A percentile compares a stretch with the other conserved stretches of the same genome.
Evolutionary conservation across 2,329 filamentous ascomycete species (phyloP).

Genomic region (Seiridium cupressi): DNA sequence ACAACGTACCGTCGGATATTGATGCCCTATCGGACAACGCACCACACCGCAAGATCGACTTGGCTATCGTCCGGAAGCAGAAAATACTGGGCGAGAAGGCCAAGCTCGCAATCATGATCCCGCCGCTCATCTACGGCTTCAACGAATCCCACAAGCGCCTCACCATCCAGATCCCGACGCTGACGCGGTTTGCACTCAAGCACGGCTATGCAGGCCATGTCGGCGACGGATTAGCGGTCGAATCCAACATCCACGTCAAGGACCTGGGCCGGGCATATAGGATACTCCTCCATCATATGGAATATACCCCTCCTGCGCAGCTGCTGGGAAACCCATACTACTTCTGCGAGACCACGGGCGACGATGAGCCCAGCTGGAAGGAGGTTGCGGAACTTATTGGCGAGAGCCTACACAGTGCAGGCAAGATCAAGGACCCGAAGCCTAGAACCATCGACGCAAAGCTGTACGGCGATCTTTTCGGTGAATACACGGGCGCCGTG

Average conservation of each 20-base stretch:
- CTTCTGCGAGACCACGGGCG: slow-evolving; percentile 41
- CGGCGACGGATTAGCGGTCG: slow-evolving; percentile 38
- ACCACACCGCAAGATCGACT: slow-evolving; percentile 43
- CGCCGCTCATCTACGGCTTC: slow-evolving; percentile 45
- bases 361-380: slow-evolving; percentile 40
- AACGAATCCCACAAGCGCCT: slow-evolving; percentile 39
- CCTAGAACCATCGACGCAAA: slow-evolving; percentile 32
- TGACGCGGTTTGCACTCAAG: slow-evolving; percentile 45
- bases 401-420: slow-evolving; percentile 30
- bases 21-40: slow-evolving; percentile 39
- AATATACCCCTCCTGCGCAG: slow-evolving; percentile 26
- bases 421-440: slow-evolving; percentile 32
- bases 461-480: slow-evolving; percentile 39
- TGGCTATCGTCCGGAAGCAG: slow-evolving; percentile 36
- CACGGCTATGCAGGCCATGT: slow-evolving; percentile 43
- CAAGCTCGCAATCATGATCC: slow-evolving; percentile 46
- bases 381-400: slow-evolving; percentile 37
- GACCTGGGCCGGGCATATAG: slow-evolving; percentile 46
- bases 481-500: slow-evolving; percentile 29
- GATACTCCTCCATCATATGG: slow-evolving; percentile 42
- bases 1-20: slow-evolving; percentile 36
- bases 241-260: slow-evolving; percentile 42
- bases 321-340: slow-evolving; percentile 44
- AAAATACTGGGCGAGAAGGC: slow-evolving; percentile 35
- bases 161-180: slow-evolving; percentile 44